A percentile compares a stretch with the other conserved stretches of the same genome.
phyloP scores from a whole-genome alignment of 495 filamentous ascomycete species.

The Aspergillus taichungensis region DNA sequence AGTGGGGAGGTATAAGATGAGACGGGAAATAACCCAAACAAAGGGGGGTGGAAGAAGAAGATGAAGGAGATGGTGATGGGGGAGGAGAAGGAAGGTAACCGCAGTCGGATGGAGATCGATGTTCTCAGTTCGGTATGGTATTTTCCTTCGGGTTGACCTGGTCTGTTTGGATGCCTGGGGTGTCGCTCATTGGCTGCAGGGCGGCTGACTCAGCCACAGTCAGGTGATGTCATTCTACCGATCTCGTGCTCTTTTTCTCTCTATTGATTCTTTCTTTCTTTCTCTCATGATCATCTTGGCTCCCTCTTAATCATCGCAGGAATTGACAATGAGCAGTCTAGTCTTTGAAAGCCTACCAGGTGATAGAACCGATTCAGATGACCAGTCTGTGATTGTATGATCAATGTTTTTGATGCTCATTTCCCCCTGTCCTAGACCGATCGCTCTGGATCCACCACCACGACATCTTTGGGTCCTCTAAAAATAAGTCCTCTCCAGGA shows the following conservation, averaged over 20 bases:
- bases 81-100: too few species aligned
- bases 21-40: too few species aligned
- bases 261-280: not conserved
- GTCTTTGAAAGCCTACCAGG: too few species aligned
- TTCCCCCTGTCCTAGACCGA: not conserved
- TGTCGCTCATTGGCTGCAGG: conserved; percentile 9
- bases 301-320: too few species aligned
- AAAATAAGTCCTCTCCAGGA: not conserved
- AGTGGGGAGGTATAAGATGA: too few species aligned
- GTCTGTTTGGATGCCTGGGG: conserved; percentile 2
- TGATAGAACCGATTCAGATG: too few species aligned
- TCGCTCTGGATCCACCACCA: conserved; percentile 4
- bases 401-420: not conserved
- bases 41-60: too few species aligned
- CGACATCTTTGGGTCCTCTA: conserved; percentile 3
- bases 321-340: too few species aligned
- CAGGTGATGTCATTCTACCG: conserved; percentile 22
- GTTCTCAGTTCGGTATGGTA: conserved; percentile 1
- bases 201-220: conserved; percentile 14
- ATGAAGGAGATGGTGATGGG: too few species aligned
- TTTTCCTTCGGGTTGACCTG: not conserved
- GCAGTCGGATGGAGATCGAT: too few species aligned
- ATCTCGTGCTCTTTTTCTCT: not conserved
- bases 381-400: not conserved
- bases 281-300: not conserved